Evolutionary conservation across 2,329 filamentous ascomycete species (phyloP).

Genomic region (Venturia aucupariae): DNA sequence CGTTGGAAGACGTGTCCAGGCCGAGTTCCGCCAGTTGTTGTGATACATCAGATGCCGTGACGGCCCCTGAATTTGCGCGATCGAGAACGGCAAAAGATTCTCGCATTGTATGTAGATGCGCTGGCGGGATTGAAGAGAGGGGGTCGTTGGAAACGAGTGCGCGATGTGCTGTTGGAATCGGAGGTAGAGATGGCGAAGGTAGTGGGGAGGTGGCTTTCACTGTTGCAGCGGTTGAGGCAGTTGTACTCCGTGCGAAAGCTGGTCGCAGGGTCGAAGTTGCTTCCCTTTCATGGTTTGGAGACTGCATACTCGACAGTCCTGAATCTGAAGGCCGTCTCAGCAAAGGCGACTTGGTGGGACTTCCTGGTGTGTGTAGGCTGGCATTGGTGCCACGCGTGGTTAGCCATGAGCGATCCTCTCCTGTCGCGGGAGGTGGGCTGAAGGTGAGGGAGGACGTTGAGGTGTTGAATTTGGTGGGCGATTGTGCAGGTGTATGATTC

Average conservation of each 20-base stretch:
- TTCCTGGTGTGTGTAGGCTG: not conserved
- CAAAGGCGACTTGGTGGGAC: slow-evolving; percentile 15
- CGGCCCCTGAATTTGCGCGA: slow-evolving; percentile 72
- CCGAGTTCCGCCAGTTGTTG: slow-evolving; percentile 85
- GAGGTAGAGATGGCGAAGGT: slow-evolving; percentile 14
- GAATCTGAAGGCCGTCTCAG: not conserved
- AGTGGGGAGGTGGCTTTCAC: slow-evolving; percentile 6
- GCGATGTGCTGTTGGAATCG: slow-evolving; percentile 18
- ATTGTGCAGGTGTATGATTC: slow-evolving; percentile 16
- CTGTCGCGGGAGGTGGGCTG: not conserved
- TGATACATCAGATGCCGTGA: slow-evolving; percentile 73
- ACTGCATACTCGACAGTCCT: not conserved
- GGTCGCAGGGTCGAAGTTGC: not conserved
- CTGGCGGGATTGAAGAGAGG: slow-evolving; percentile 64
- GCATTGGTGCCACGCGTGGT: slow-evolving; percentile 1
- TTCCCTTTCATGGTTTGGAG: not conserved
- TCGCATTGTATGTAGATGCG: slow-evolving; percentile 77
- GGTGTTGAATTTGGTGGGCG: slow-evolving; percentile 18
- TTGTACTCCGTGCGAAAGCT: not conserved
- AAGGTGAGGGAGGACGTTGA: slow-evolving; percentile 1
- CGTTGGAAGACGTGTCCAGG: slow-evolving; percentile 60
- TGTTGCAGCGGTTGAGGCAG: slow-evolving; percentile 11
- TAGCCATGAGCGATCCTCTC: slow-evolving; percentile 13
- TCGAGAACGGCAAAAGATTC: slow-evolving; percentile 94
- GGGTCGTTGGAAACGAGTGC: slow-evolving; percentile 41